Evolutionary conservation across 345 rosid species (phyloP).

Genomic region (Arabidopsis arenosa): DNA sequence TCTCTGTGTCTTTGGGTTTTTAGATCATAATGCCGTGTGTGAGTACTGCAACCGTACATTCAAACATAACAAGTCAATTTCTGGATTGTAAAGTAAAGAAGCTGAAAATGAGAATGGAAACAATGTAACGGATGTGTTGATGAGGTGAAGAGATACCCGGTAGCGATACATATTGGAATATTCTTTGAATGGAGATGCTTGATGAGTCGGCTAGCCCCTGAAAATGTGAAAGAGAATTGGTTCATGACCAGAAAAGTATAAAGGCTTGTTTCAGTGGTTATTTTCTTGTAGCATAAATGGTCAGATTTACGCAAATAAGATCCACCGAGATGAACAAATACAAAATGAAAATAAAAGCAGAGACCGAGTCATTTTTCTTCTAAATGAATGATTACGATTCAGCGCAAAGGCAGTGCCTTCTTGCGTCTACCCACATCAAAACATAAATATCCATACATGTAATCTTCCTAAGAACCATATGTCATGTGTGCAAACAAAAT

Average conservation of each 20-base stretch:
- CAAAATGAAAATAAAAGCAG: neutral
- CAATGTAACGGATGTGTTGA: constrained; percentile 6
- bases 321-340: neutral
- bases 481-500: neutral
- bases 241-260: neutral
- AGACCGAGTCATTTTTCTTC: neutral
- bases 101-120: neutral
- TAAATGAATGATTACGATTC: neutral
- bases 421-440: neutral
- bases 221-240: constrained; percentile 5
- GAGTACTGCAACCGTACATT: constrained; percentile 61
- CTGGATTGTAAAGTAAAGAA: neutral
- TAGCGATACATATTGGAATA: constrained; percentile 82
- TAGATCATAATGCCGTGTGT: constrained; percentile 74
- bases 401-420: neutral
- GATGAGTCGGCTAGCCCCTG: constrained; percentile 82
- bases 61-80: neutral
- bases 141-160: constrained; percentile 61
- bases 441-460: neutral
- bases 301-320: no score
- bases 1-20: constrained; percentile 85
- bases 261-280: no score
- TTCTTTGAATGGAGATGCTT: constrained; percentile 77
- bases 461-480: neutral
- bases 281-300: no score